phyloP scores from a whole-genome alignment of 2,329 filamentous ascomycete species.

The Fusarium pseudocircinatum region DNA sequence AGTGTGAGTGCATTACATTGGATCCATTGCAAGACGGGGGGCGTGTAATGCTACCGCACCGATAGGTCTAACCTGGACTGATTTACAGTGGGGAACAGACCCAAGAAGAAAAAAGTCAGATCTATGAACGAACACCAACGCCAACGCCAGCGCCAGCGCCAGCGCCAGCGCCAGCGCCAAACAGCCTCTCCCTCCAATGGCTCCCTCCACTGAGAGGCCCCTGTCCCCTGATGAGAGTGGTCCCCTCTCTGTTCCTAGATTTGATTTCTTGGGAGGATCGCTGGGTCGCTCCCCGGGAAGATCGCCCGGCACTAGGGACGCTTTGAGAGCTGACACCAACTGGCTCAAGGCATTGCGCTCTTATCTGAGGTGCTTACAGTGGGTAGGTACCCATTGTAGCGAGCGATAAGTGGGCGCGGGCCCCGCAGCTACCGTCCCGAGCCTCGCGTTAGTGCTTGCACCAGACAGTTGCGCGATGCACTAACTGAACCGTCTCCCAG shows the following conservation, averaged over 20 bases:
- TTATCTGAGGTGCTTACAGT: neutral
- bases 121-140: constrained; percentile 11
- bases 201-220: neutral
- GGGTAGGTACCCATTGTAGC: neutral
- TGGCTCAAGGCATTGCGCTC: neutral
- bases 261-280: constrained; percentile 32
- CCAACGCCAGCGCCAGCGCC: neutral
- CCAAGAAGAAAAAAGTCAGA: neutral
- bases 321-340: constrained; percentile 3
- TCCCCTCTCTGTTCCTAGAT: constrained; percentile 23
- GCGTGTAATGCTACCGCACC: neutral
- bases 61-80: neutral
- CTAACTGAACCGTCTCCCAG: constrained; percentile 7
- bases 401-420: constrained; percentile 15
- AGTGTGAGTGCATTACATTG: neutral
- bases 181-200: neutral
- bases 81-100: neutral
- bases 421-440: constrained; percentile 10
- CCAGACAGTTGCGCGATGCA: neutral
- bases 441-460: constrained; percentile 21
- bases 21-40: neutral
- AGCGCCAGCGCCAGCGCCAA: neutral
- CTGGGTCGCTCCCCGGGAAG: constrained; percentile 30
- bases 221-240: neutral
- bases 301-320: constrained; percentile 29